Percentiles rank a stretch among this genome's conserved stretches.
Conservation (phyloP, 805 yeast genomes). For the Huiozyma naganishii region DNA sequence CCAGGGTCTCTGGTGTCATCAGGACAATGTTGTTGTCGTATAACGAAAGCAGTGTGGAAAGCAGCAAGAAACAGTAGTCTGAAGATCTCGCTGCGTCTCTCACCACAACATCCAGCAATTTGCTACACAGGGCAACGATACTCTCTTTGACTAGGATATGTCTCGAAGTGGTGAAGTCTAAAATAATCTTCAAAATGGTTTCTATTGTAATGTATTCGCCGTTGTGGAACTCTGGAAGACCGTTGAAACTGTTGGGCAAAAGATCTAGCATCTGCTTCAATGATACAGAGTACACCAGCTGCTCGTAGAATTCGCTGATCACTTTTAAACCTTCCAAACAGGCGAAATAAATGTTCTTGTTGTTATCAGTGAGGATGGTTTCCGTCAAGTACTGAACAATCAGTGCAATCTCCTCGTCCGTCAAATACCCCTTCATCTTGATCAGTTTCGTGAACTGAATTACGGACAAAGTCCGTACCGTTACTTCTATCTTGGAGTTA, state of each 20-base stretch:
- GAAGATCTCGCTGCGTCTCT: conserved; percentile 3
- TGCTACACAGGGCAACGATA: conserved; percentile 14
- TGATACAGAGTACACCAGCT: conserved; percentile 39
- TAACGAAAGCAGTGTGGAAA: conserved; percentile 20
- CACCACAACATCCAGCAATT: conserved; percentile 8
- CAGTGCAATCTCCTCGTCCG: conserved; percentile 45
- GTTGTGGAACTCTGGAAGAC: conserved; percentile 17
- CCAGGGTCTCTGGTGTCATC: conserved; percentile 10
- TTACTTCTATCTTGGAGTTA: conserved; percentile 56
- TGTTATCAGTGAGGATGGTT: conserved; percentile 41
- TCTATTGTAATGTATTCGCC: conserved; percentile 24
- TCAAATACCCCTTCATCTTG: conserved; percentile 38
- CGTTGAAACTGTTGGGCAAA: conserved; percentile 37
- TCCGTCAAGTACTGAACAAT: conserved; percentile 58
- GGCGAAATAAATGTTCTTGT: conserved; percentile 42
- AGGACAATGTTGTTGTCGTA: conserved; percentile 15
- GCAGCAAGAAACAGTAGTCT: conserved; percentile 20
- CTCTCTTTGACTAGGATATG: conserved; percentile 22
- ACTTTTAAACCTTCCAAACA: conserved; percentile 47
- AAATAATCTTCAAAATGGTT: conserved; percentile 27
- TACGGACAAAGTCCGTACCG: conserved; percentile 55
- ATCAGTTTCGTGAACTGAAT: conserved; percentile 52
- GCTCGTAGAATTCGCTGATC: conserved; percentile 19
- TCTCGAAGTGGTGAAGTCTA: conserved; percentile 27
- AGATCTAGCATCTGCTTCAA: conserved; percentile 41